phyloP scores from a whole-genome alignment of 1,284 basidiomycete genomes.

The Cutaneotrichosporon mucoides region DNA sequence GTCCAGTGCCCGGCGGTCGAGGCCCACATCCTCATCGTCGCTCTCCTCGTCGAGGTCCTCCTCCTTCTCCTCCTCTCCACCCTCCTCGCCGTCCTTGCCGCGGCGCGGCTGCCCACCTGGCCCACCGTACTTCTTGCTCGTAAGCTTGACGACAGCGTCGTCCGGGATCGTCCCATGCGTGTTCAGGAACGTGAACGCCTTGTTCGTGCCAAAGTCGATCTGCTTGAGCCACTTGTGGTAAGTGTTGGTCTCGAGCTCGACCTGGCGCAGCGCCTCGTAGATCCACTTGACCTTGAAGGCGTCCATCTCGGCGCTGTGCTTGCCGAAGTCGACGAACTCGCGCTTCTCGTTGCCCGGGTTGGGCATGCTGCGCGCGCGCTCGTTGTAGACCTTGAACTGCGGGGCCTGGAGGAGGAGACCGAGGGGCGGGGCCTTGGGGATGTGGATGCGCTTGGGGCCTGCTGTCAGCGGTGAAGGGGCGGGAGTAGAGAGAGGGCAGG shows the following conservation, averaged over 20 bases:
- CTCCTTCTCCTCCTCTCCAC: conserved; percentile 51
- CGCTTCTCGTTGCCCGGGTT: conserved; percentile 13
- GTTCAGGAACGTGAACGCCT: conserved; percentile 37
- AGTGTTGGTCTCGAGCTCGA: conserved; percentile 76
- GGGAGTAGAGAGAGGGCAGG: too few relatives aligned
- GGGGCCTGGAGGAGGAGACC: conserved; percentile 93
- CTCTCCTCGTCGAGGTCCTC: conserved; percentile 54
- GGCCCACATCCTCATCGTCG: conserved; percentile 52
- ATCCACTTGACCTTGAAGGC: conserved; percentile 79
- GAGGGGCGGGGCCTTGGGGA: conserved; percentile 94
- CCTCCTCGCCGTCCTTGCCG: conserved; percentile 52
- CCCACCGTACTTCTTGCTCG: conserved; percentile 56
- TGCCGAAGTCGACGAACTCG: conserved; percentile 63
- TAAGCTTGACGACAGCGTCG: conserved; percentile 56
- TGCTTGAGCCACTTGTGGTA: conserved; percentile 48
- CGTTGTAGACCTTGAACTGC: conserved; percentile 63
- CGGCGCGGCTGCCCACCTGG: conserved; percentile 59
- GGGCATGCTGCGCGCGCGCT: conserved; percentile 29
- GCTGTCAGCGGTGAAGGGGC: too few relatives aligned
- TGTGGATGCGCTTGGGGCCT: conserved; percentile 67
- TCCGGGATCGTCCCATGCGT: conserved; percentile 65
- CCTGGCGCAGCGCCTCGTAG: conserved; percentile 73
- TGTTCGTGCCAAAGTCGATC: conserved; percentile 33
- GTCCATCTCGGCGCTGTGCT: conserved; percentile 62
- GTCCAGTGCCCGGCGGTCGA: conserved; percentile 58